These are phyloP conservation scores for Tulasnella sp. DNA, from an alignment of 768 basidiomycete genomes.

Conservation along the genomic window DNA sequence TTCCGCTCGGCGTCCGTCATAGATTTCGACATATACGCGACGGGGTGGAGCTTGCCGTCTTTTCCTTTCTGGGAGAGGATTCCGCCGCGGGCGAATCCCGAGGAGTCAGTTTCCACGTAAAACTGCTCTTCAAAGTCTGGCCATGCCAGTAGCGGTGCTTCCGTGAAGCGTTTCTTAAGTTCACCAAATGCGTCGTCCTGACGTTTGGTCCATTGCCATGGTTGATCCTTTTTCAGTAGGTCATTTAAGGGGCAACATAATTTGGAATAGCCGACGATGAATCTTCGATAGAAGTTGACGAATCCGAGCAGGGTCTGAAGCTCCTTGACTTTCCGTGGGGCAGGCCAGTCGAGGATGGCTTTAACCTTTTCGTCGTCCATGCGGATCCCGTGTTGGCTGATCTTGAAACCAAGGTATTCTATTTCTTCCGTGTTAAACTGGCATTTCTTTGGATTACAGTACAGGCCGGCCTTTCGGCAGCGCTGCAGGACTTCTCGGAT, in stretches of 20 bases:
- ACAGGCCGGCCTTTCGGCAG: slow-evolving; percentile 26
- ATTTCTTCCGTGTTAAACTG: not conserved
- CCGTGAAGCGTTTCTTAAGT: not conserved
- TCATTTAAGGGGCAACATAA: not conserved
- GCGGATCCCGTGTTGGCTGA: slow-evolving; percentile 25
- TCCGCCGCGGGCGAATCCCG: not conserved
- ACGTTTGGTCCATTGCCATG: not conserved
- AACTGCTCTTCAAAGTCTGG: not conserved
- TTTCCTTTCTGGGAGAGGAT: not conserved
- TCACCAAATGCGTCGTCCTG: not conserved
- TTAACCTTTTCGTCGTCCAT: slow-evolving; percentile 36
- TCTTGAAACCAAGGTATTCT: slow-evolving; percentile 30
- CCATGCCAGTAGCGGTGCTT: not conserved
- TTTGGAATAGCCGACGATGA: slow-evolving; percentile 31
- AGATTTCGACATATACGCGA: slow-evolving; percentile 24
- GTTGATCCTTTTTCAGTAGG: not conserved
- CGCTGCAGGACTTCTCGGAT: slow-evolving; percentile 29
- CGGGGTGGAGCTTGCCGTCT: slow-evolving; percentile 20
- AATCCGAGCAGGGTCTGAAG: slow-evolving; percentile 18
- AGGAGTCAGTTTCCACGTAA: slow-evolving; percentile 1
- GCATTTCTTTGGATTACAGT: slow-evolving; percentile 30
- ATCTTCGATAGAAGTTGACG: slow-evolving; percentile 16
- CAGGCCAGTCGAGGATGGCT: slow-evolving; percentile 29
- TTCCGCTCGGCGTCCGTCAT: slow-evolving; percentile 25
- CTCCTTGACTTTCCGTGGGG: slow-evolving; percentile 6